Conservation (phyloP, 2,329 filamentous ascomycete species). For the Aureobasidium sp. region DNA sequence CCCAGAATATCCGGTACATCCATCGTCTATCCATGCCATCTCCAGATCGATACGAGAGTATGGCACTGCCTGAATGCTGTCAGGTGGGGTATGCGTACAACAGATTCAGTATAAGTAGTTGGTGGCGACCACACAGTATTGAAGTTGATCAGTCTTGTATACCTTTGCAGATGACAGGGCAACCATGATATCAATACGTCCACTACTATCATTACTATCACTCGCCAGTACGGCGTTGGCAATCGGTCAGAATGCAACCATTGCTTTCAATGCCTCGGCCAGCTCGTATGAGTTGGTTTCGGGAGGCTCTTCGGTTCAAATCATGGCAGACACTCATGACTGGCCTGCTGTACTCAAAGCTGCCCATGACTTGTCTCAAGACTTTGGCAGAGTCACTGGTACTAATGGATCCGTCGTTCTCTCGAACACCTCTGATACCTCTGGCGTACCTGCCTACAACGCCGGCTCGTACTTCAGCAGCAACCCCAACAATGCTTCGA, state of each 20-base stretch:
- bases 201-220: conserved; percentile 3
- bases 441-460: conserved; percentile 27
- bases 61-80: conserved; percentile 7
- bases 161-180: not conserved
- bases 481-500: conserved; percentile 37
- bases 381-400: conserved; percentile 66
- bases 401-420: conserved; percentile 51
- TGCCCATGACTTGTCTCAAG: conserved; percentile 58
- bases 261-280: conserved; percentile 39
- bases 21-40: not conserved
- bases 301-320: conserved; percentile 37
- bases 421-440: conserved; percentile 26
- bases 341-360: conserved; percentile 63
- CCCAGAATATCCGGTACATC: conserved; percentile 6
- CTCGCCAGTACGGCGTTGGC: conserved; percentile 24
- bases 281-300: conserved; percentile 17
- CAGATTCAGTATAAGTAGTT: not conserved
- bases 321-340: conserved; percentile 52
- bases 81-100: not conserved
- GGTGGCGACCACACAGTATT: not conserved
- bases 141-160: not conserved
- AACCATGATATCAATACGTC: conserved; percentile 5
- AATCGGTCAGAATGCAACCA: conserved; percentile 46
- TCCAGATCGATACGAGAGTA: not conserved
- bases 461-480: conserved; percentile 25